Conservation (phyloP, 768 basidiomycete species). For the Clitopilus passeckerianus region DNA sequence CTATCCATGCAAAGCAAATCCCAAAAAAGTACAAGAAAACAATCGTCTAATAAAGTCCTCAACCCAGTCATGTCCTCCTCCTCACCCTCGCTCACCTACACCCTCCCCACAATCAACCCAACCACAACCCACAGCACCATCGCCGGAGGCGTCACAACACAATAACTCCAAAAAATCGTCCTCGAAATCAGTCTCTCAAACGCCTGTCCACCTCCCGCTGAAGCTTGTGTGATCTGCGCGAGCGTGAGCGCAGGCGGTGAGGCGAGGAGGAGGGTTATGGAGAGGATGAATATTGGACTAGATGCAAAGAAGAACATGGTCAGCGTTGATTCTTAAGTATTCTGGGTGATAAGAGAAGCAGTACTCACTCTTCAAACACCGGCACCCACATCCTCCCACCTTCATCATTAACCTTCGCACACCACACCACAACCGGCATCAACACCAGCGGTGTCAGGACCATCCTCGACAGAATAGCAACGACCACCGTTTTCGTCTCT, state of each 20-base stretch:
- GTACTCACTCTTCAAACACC: slow-evolving; percentile 73
- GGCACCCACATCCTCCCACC: slow-evolving; percentile 3
- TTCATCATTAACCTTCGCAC: slow-evolving; percentile 54
- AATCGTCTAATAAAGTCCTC: too few relatives aligned
- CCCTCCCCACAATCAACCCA: slow-evolving; percentile 57
- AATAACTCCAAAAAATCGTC: slow-evolving; percentile 94
- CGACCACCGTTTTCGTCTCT: slow-evolving; percentile 79
- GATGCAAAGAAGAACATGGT: not conserved
- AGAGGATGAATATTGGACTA: slow-evolving; percentile 84
- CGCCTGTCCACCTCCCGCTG: slow-evolving; percentile 58
- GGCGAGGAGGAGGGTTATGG: slow-evolving; percentile 76
- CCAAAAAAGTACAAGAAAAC: too few relatives aligned
- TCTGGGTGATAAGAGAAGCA: too few relatives aligned
- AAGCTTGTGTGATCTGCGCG: slow-evolving; percentile 75
- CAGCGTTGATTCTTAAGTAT: too few relatives aligned
- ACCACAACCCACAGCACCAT: slow-evolving; percentile 74
- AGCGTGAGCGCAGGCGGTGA: slow-evolving; percentile 69
- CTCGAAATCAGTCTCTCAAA: slow-evolving; percentile 89
- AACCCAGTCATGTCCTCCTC: too few relatives aligned
- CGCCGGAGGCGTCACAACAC: slow-evolving; percentile 81
- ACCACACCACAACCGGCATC: slow-evolving; percentile 68
- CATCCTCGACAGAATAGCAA: slow-evolving; percentile 85
- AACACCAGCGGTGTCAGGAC: slow-evolving; percentile 75
- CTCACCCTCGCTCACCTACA: slow-evolving; percentile 21
- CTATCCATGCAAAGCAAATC: too few relatives aligned